Percentiles rank a stretch among this genome's conserved stretches.
phyloP scores from a whole-genome alignment of 2,329 filamentous ascomycete genomes.

The Diaporthe vaccinii region DNA sequence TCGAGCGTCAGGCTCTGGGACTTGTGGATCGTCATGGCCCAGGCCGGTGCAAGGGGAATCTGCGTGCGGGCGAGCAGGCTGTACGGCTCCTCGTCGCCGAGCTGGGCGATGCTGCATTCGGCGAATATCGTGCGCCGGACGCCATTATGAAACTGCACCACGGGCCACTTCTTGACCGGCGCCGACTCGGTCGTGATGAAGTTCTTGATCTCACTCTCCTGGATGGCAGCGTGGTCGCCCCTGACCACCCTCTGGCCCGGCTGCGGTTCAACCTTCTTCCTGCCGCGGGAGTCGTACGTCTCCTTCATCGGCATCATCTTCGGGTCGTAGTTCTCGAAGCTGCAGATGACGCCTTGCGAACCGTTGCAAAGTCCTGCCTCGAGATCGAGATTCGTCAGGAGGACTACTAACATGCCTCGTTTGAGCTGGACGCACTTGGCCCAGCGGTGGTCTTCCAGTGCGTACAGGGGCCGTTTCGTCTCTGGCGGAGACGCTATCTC shows the following conservation, averaged over 20 bases:
- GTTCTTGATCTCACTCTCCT: constrained; percentile 52
- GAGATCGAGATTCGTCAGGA: constrained; percentile 64
- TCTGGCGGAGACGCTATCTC: constrained; percentile 32
- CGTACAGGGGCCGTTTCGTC: constrained; percentile 48
- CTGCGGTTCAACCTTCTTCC: constrained; percentile 3
- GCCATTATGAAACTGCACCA: constrained; percentile 67
- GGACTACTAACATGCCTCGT: constrained; percentile 64
- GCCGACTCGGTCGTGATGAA: constrained; percentile 53
- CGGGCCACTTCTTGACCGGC: constrained; percentile 58
- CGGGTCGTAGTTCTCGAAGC: constrained; percentile 55
- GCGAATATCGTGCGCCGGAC: constrained; percentile 60
- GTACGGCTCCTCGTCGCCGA: constrained; percentile 61
- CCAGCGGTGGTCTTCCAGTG: constrained; percentile 61
- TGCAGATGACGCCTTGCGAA: constrained; percentile 60
- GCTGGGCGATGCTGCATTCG: constrained; percentile 61
- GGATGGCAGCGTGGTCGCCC: constrained; percentile 55
- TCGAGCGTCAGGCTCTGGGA: constrained; percentile 74
- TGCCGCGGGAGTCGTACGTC: neutral
- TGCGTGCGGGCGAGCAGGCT: constrained; percentile 69
- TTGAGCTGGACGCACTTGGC: constrained; percentile 60
- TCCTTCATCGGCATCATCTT: constrained; percentile 46
- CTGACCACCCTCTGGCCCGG: constrained; percentile 44
- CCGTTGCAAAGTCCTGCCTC: constrained; percentile 59
- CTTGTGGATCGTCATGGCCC: constrained; percentile 76
- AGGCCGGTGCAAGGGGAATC: constrained; percentile 70